These are phyloP conservation scores for Calonectria leucothoes DNA, from an alignment of 2,329 filamentous ascomycete species.

Conservation along the genomic window DNA sequence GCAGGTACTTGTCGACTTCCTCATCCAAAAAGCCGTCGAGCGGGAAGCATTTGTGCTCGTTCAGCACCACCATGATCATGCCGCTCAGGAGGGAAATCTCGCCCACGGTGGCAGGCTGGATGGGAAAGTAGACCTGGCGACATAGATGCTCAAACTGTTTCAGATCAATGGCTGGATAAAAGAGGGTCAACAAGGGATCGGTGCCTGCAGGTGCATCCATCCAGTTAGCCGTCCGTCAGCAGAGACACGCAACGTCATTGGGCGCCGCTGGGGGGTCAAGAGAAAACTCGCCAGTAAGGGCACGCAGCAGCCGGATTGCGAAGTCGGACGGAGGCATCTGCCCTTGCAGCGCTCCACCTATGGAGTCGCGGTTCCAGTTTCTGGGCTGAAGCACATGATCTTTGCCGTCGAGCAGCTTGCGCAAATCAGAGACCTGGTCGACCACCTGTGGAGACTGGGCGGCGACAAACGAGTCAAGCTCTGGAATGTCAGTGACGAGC, in stretches of 20 bases:
- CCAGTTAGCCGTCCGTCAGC: background rate
- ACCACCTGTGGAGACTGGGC: background rate
- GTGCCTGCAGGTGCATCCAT: background rate
- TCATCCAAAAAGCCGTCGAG: background rate
- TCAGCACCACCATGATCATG: background rate
- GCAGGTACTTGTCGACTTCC: background rate
- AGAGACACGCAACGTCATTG: background rate
- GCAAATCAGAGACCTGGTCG: constrained; percentile 2
- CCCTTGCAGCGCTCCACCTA: background rate
- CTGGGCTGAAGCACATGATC: background rate
- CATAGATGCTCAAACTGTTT: background rate
- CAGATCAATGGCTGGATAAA: background rate
- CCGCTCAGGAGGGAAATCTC: background rate
- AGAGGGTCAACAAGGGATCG: background rate
- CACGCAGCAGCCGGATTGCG: background rate
- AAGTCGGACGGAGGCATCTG: background rate
- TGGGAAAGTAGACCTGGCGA: background rate
- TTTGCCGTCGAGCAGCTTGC: background rate
- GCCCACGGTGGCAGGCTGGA: background rate
- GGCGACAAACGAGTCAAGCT: background rate
- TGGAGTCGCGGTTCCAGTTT: background rate
- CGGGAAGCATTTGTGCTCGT: background rate
- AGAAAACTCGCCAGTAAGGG: background rate
- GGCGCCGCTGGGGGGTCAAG: no score
- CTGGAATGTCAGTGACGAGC: background rate